Conservation (phyloP, 192 early-diverging fungal species). For the Haplosporangium gracile region DNA sequence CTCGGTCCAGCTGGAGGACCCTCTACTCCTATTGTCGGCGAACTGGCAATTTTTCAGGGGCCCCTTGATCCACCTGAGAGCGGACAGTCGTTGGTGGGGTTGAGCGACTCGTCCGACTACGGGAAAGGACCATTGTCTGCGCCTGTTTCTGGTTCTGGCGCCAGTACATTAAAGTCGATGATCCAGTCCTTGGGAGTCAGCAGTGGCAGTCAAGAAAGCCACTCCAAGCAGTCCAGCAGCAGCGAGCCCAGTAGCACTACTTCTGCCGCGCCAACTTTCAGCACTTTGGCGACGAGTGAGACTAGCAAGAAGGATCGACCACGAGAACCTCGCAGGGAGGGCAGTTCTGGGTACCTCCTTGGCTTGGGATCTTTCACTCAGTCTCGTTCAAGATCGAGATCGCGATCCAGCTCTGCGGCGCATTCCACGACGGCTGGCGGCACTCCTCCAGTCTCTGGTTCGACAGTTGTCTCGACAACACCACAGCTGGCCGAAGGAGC, state of each 20-base stretch:
- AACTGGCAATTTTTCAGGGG: neutral
- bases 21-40: neutral
- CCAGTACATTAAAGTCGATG: conserved; percentile 41
- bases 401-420: conserved; percentile 27
- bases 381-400: conserved; percentile 23
- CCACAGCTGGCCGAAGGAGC: neutral
- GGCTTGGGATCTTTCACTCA: conserved; percentile 34
- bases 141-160: neutral
- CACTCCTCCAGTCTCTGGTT: neutral
- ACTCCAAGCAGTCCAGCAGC: conserved; percentile 11
- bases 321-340: conserved; percentile 24
- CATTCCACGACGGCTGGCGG: conserved; percentile 9
- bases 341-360: conserved; percentile 39
- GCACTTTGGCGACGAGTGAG: neutral
- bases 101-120: neutral
- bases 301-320: conserved; percentile 21
- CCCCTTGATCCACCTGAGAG: neutral
- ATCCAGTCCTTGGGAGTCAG: conserved; percentile 41
- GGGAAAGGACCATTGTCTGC: neutral
- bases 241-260: neutral
- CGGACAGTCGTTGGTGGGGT: neutral
- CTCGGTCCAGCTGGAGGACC: neutral
- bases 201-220: neutral
- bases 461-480: neutral
- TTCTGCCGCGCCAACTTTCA: neutral